Evolutionary conservation across 208 protist species (phyloP).

Genomic region (Acanthamoeba culbertsoni): DNA sequence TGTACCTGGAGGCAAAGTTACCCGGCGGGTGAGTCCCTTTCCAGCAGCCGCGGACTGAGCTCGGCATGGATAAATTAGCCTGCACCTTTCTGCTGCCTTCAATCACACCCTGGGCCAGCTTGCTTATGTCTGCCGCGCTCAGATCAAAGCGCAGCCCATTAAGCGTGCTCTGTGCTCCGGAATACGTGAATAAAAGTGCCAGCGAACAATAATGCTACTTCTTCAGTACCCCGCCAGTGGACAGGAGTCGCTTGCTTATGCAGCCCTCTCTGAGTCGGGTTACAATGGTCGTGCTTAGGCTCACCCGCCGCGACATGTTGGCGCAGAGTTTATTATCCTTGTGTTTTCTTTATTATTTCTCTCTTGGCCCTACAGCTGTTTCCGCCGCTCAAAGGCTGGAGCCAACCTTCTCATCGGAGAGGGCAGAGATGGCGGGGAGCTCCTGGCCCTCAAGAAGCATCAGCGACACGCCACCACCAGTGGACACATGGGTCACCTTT

Average conservation of each 20-base stretch:
- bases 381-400: neutral
- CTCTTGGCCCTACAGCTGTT: neutral
- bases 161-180: neutral
- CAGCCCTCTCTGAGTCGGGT: too few species aligned
- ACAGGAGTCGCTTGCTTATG: too few species aligned
- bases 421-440: slow-evolving; percentile 90
- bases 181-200: too few species aligned
- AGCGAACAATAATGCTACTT: too few species aligned
- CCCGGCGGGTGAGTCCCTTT: too few species aligned
- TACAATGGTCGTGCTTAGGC: too few species aligned
- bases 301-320: too few species aligned
- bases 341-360: too few species aligned
- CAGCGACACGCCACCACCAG: slow-evolving; percentile 98
- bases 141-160: neutral
- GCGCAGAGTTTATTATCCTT: too few species aligned
- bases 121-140: neutral
- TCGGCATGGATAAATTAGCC: too few species aligned
- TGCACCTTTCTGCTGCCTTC: neutral
- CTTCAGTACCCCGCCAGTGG: too few species aligned
- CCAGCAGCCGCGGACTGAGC: neutral
- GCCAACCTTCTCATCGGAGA: slow-evolving; percentile 70
- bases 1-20: neutral
- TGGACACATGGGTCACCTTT: slow-evolving; percentile 96
- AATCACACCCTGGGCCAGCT: neutral
- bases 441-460: slow-evolving; percentile 98